Conservation (phyloP, 177 flowering plant species). For the Vitis hybrid region DNA sequence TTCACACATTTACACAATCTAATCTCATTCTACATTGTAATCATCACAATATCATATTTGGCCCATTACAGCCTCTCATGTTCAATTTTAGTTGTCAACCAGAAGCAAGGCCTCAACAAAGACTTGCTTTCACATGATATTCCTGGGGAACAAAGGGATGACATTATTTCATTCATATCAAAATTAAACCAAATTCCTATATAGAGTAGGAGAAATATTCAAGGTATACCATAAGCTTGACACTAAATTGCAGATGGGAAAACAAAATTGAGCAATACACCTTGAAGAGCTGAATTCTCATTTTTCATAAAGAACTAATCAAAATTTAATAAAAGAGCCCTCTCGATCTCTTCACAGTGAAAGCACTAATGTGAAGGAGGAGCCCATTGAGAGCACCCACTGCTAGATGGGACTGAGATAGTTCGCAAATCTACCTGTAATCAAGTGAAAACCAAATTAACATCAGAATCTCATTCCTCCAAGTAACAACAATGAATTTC, state of each 20-base stretch:
- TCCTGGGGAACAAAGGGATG: background rate
- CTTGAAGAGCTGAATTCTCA: conserved; percentile 1
- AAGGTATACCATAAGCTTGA: background rate
- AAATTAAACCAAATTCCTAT: background rate
- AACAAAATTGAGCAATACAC: conserved; percentile 6
- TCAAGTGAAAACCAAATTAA: background rate
- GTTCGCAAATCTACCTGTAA: conserved; percentile 46
- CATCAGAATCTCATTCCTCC: background rate
- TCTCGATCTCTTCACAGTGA: background rate
- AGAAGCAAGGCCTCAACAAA: background rate
- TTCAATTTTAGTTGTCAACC: background rate
- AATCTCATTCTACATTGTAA: background rate
- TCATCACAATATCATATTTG: background rate
- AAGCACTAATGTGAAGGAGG: background rate
- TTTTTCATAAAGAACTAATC: conserved; percentile 1
- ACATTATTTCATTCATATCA: background rate
- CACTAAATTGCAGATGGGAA: background rate
- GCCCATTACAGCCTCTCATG: background rate
- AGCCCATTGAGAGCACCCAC: background rate
- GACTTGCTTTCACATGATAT: background rate
- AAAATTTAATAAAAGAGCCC: background rate
- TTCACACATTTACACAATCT: background rate
- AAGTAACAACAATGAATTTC: background rate
- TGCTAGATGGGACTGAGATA: conserved; percentile 41
- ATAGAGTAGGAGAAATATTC: background rate